Evolutionary conservation across 352 stramenopile genomes (phyloP), one percentile per base, ranked within the genome.

Genomic region (Globisporangium spiculum): DNA sequence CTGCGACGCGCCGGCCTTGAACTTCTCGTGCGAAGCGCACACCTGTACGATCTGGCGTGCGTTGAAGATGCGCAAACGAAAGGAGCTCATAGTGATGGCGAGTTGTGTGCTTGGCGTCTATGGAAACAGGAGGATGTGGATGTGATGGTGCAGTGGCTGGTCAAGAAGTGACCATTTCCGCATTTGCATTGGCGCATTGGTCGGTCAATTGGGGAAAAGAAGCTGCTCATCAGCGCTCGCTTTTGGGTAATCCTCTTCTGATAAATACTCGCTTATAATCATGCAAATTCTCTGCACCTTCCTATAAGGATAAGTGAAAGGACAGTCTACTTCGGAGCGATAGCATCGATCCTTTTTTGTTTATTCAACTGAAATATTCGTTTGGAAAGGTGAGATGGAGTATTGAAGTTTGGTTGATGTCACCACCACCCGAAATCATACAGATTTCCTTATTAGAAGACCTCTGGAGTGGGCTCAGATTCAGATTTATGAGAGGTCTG

Each of bases 11-110:
- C 86, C 86, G 58, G 75, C 66, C 75, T 93, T 93, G 74, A 89
- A 86, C 16, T 61, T 74, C 64, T 93, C 86, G 48, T 75, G 73
- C 55, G 88, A 63, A 38, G 65, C 75, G 69, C 83, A 92, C 54
- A 93, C 83, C 75, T 93, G 86, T 27, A 93, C 86, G 61, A 93
- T 80, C 73, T 93, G 75, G 57, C 70, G 64, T 50, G 83, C 83
- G 74, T 90, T 88, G 41, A 52, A 65, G 63, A 93, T 83, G 65
- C 79, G 81, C 26, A 93, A 77, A 59, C 80, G 85, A 76, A 90
- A 93, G 30, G 78, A 83, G 70, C 81, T 91, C 83, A 93, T 93
- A 48, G 59, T 18, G 56, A 24, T 22, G 10, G 4, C 27, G 7
- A 24, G 0, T 8, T 5, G 27, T 60, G 54, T 44, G 54, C 77